Evolutionary conservation across 176 grass and related monocot species (phyloP), one percentile per base, ranked within the genome.

Genomic region (Oryza coarctata): DNA sequence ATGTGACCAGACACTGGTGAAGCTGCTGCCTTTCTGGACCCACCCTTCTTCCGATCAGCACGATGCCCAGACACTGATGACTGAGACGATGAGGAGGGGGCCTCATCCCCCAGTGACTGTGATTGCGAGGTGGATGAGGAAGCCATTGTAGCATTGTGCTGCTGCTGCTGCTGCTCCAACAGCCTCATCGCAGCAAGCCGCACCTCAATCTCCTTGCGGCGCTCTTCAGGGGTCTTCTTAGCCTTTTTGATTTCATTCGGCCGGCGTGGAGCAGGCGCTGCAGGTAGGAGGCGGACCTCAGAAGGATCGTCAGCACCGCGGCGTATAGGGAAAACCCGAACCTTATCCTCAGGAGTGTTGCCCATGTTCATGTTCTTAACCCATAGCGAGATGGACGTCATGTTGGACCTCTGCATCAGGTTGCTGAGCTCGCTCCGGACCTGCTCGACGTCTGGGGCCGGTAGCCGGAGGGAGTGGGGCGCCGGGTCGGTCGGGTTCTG

Each of bases 161-260:
- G 69, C 83, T 73, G 55, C 74, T 82, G 69, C 83, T 91, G 90
- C 66, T 98, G 93, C 79, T 98, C 90, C 17, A 98, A 31, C 18
- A 98, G 73, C 49, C 79, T 86, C 22, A 92, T 81, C 0, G 89
- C 96, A 13, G 93, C 89, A 5, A 98, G 78, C 6, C 91, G 88
- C 66, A 92, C 93, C 85, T 98, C 96, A 63, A 98, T 95, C 87
- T 98, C 96, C 89, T 93, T 93, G 74, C 96, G 92, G 47, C 91
- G 90, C 82, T 99, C 96, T 25, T 99, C 89, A 0, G 86, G 50
- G 47, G 91, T 99, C 88, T 99, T 99, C 12, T 82, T 90, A 22
- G 91, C 96, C 76, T 95, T 98, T 84, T 95, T 99, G 78, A 95
- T 86, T 87, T 99, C 96, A 17, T 95, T 99, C 8, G 86, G 87